Conservation (phyloP, 371 early-diverging fungal genomes). For the Mortierella polycephala region DNA sequence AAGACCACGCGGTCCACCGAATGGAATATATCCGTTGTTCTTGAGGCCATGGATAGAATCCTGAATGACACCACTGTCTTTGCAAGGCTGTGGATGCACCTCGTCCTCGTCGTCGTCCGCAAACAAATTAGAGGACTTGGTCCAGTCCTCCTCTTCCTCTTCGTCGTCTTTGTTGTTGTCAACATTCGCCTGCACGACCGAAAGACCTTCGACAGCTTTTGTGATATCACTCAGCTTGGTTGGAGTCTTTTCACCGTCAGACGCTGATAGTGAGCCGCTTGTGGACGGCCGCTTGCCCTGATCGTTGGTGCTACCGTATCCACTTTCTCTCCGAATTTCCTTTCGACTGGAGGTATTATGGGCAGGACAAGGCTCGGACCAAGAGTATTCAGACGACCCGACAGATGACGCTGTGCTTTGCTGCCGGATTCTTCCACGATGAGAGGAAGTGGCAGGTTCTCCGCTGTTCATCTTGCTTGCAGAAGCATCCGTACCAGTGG, state of each 20-base stretch:
- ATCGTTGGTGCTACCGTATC: constrained; percentile 12
- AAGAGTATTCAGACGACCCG: constrained; percentile 24
- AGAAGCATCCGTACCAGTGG: constrained; percentile 3
- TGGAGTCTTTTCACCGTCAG: background rate
- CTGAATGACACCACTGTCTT: background rate
- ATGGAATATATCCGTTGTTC: background rate
- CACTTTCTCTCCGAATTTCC: constrained; percentile 19
- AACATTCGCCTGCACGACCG: constrained; percentile 2
- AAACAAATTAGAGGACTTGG: background rate
- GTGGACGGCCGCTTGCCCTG: no score
- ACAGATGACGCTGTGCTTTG: constrained; percentile 15
- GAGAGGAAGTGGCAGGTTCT: background rate
- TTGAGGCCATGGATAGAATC: constrained; percentile 10
- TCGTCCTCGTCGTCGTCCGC: constrained; percentile 7
- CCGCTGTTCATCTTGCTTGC: constrained; percentile 1
- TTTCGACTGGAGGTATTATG: background rate
- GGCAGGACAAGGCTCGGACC: constrained; percentile 13
- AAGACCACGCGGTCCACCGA: background rate
- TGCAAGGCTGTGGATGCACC: constrained; percentile 1
- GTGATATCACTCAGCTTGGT: constrained; percentile 15
- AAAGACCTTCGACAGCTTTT: constrained; percentile 18
- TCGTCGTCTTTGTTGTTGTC: background rate
- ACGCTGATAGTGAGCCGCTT: background rate
- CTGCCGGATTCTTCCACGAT: constrained; percentile 14
- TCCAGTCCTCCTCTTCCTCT: background rate